phyloP scores from a whole-genome alignment of 495 filamentous ascomycete genomes.

The Aspergillus conjunctus region DNA sequence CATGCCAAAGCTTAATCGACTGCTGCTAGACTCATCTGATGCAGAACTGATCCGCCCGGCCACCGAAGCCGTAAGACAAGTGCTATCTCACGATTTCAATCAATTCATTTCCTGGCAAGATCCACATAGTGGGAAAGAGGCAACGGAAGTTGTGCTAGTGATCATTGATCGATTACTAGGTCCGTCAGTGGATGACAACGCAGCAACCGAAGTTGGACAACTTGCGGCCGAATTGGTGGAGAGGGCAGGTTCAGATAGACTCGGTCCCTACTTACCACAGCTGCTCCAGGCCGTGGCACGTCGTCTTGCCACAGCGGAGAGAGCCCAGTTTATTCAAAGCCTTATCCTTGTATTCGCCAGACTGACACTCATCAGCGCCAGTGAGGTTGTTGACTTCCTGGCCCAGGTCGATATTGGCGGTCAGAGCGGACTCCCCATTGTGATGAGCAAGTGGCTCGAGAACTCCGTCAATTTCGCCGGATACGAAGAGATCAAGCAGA shows the following conservation, averaged over 20 bases:
- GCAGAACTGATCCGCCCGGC: constrained; percentile 83
- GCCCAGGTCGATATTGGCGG: constrained; percentile 74
- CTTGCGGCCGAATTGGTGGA: constrained; percentile 94
- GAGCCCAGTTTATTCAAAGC: constrained; percentile 85
- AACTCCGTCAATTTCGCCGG: constrained; percentile 95
- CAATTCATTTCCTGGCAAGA: constrained; percentile 84
- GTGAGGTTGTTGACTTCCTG: constrained; percentile 90
- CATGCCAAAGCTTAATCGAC: constrained; percentile 81
- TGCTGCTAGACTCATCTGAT: constrained; percentile 79
- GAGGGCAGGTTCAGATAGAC: constrained; percentile 82
- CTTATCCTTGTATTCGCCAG: constrained; percentile 94
- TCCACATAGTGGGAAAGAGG: constrained; percentile 70
- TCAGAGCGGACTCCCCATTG: constrained; percentile 77
- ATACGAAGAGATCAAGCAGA: constrained; percentile 95
- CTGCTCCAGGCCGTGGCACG: constrained; percentile 91
- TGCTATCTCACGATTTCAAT: constrained; percentile 81
- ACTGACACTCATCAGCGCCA: constrained; percentile 77
- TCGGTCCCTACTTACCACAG: constrained; percentile 86
- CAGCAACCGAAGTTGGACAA: constrained; percentile 93
- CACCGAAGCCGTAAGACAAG: constrained; percentile 83
- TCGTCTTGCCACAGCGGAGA: constrained; percentile 75
- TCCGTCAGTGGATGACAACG: constrained; percentile 79
- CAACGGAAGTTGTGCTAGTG: constrained; percentile 82
- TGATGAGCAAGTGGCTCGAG: constrained; percentile 93
- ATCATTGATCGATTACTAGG: constrained; percentile 93